Conservation (phyloP, 1,139 yeast genomes). For the Kazachstania sp. region DNA sequence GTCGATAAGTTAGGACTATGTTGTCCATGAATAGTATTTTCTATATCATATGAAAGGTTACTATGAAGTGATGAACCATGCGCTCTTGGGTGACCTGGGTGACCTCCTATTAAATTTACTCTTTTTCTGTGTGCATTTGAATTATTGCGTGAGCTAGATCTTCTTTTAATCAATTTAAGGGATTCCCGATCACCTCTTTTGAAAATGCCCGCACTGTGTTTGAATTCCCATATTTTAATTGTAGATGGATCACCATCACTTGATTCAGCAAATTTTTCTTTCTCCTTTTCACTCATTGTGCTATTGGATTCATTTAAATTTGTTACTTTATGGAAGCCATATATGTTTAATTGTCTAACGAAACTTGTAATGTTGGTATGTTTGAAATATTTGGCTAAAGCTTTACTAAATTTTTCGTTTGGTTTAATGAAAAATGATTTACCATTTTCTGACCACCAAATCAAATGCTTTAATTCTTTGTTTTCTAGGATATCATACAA, state of each 20-base stretch:
- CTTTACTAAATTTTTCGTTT: conserved; percentile 53
- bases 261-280: not conserved
- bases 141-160: conserved; percentile 47
- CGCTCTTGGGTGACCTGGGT: not conserved
- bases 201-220: conserved; percentile 58
- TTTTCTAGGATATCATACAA: conserved; percentile 58
- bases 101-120: not conserved
- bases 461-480: conserved; percentile 40
- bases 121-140: conserved; percentile 14
- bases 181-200: conserved; percentile 55
- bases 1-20: not conserved
- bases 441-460: conserved; percentile 43
- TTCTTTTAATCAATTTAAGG: conserved; percentile 51
- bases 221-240: conserved; percentile 53
- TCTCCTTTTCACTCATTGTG: not conserved
- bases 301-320: conserved; percentile 21
- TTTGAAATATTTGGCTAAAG: conserved; percentile 56
- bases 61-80: not conserved
- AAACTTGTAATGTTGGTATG: conserved; percentile 76
- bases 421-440: conserved; percentile 39
- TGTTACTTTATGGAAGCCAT: conserved; percentile 58
- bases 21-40: not conserved
- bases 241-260: conserved; percentile 8
- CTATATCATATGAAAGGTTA: not conserved
- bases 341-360: conserved; percentile 71